These are phyloP conservation scores for Aphanomyces stellatus DNA, from an alignment of 352 stramenopile species.

Conservation along the genomic window DNA sequence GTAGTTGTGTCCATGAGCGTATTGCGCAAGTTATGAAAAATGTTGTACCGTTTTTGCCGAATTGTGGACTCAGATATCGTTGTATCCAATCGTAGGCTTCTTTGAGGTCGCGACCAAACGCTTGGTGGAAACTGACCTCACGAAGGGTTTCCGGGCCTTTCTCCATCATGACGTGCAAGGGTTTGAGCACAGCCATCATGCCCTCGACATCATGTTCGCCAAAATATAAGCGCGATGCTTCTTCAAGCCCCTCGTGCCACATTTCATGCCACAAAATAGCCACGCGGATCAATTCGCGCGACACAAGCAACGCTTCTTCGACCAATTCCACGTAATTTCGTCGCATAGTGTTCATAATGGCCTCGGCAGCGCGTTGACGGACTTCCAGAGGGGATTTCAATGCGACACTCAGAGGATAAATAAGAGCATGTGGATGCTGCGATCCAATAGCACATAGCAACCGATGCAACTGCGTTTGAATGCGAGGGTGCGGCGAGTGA, in stretches of 20 bases:
- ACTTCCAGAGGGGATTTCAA: slow-evolving; percentile 91
- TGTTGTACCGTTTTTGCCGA: slow-evolving; percentile 24
- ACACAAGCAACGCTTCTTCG: slow-evolving; percentile 92
- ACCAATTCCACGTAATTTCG: slow-evolving; percentile 91
- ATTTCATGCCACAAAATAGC: slow-evolving; percentile 98
- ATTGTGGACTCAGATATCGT: slow-evolving; percentile 34
- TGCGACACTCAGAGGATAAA: slow-evolving; percentile 96
- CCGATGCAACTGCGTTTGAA: slow-evolving; percentile 77
- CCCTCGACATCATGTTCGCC: slow-evolving; percentile 93
- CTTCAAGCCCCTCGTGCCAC: slow-evolving; percentile 97
- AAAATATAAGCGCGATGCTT: slow-evolving; percentile 96
- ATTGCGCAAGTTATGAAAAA: no score
- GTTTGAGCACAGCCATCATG: slow-evolving; percentile 92
- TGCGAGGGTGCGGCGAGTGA: slow-evolving; percentile 50
- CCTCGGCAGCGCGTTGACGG: slow-evolving; percentile 87
- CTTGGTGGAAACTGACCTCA: slow-evolving; percentile 76
- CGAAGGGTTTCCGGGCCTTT: slow-evolving; percentile 69
- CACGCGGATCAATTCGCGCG: slow-evolving; percentile 96
- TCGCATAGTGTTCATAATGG: slow-evolving; percentile 93
- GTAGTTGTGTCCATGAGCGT: no score
- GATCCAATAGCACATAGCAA: slow-evolving; percentile 85
- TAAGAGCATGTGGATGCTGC: slow-evolving; percentile 96
- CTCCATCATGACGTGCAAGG: slow-evolving; percentile 91
- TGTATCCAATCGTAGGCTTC: slow-evolving; percentile 77
- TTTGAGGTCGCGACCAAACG: slow-evolving; percentile 87